Evolutionary conservation across 176 grass and related monocot genomes (phyloP).

Genomic region (Calamus simplicifolius): DNA sequence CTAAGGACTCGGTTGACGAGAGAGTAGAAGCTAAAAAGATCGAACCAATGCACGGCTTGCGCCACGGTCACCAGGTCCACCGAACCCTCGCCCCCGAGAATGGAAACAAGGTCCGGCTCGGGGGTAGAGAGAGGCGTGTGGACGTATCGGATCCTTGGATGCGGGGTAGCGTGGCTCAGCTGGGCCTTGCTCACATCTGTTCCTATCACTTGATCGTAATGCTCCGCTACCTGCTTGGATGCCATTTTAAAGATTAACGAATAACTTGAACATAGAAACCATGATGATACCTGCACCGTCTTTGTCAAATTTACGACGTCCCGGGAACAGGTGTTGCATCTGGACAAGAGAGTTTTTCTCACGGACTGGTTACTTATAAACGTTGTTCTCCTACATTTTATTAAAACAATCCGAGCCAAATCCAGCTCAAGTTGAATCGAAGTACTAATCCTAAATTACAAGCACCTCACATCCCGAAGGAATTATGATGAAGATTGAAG

Average conservation of each 20-base stretch:
- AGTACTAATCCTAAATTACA: too few relatives aligned
- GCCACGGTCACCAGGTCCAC: slow-evolving; percentile 32
- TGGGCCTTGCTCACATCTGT: slow-evolving; percentile 58
- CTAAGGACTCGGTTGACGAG: slow-evolving; percentile 16
- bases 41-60: slow-evolving; percentile 32
- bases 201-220: slow-evolving; percentile 52
- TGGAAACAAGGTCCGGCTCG: slow-evolving; percentile 9
- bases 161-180: slow-evolving; percentile 26
- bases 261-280: too few relatives aligned
- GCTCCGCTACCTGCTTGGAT: slow-evolving; percentile 30
- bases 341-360: too few relatives aligned
- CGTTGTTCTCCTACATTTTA: too few relatives aligned
- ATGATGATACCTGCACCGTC: too few relatives aligned
- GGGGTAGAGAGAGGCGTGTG: slow-evolving; percentile 52
- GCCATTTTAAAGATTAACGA: neutral
- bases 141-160: slow-evolving; percentile 45
- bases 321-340: too few relatives aligned
- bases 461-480: too few relatives aligned
- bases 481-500: too few relatives aligned
- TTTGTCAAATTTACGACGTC: too few relatives aligned
- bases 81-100: neutral
- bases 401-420: too few relatives aligned
- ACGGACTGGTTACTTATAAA: too few relatives aligned
- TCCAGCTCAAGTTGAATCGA: too few relatives aligned
- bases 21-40: slow-evolving; percentile 31